These are phyloP conservation scores for Dendrocalamus latiflorus DNA, from an alignment of 202 grass and related monocot species.

Conservation along the genomic window DNA sequence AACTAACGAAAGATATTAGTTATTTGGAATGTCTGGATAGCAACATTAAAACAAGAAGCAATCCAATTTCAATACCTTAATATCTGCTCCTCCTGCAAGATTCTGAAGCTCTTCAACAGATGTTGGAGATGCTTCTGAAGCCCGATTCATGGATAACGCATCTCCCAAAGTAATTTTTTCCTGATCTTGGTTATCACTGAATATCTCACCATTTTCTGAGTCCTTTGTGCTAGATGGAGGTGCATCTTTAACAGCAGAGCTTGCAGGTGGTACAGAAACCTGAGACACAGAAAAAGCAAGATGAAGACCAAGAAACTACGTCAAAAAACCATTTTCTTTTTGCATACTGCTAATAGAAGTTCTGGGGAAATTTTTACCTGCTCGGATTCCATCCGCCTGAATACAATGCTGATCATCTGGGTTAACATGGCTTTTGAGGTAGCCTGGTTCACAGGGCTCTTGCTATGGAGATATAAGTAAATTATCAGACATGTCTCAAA, in stretches of 20 bases:
- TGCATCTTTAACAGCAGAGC: conserved; percentile 33
- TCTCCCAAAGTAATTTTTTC: conserved; percentile 71
- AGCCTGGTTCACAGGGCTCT: conserved; percentile 96
- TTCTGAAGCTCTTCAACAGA: conserved; percentile 97
- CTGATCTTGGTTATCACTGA: conserved; percentile 54
- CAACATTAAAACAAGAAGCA: conserved; percentile 9
- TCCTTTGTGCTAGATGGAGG: conserved; percentile 46
- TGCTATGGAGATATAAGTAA: conserved; percentile 53
- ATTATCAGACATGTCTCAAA: conserved; percentile 30
- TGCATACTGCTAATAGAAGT: conserved; percentile 19
- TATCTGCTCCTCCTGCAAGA: conserved; percentile 94
- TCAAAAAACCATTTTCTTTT: conserved; percentile 9
- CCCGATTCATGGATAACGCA: conserved; percentile 59
- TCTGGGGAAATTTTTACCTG: conserved; percentile 38
- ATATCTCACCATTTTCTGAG: conserved; percentile 70
- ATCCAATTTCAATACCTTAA: conserved; percentile 59
- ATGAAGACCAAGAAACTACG: not conserved
- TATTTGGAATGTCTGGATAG: not conserved
- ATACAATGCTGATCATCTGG: conserved; percentile 99
- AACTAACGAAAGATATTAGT: conserved; percentile 17
- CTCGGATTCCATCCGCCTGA: conserved; percentile 92
- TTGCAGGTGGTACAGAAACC: conserved; percentile 48
- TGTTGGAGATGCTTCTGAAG: conserved; percentile 55
- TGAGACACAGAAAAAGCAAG: conserved; percentile 30
- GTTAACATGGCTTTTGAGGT: conserved; percentile 99